Conservation (phyloP, 371 early-diverging fungal genomes). For the Mortierella sp. region DNA sequence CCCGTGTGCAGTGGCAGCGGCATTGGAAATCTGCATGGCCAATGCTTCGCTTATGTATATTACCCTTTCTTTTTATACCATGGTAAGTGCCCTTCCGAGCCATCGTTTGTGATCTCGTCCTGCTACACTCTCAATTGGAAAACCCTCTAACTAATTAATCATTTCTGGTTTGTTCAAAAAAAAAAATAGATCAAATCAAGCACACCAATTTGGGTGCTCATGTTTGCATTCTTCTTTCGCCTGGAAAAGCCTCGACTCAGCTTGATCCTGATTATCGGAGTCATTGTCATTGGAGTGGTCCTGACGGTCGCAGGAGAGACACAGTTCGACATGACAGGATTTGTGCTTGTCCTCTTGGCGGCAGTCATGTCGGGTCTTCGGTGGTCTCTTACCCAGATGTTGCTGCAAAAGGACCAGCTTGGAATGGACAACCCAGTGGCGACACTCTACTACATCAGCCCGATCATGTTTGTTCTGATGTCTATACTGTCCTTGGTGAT, state of each 20-base stretch:
- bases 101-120: neutral
- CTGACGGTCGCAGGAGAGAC: constrained; percentile 88
- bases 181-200: constrained; percentile 87
- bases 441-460: constrained; percentile 80
- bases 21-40: constrained; percentile 90
- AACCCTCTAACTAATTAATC: neutral
- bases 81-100: constrained; percentile 60
- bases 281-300: constrained; percentile 87
- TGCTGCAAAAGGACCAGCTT: constrained; percentile 75
- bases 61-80: constrained; percentile 94
- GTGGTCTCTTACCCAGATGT: constrained; percentile 89
- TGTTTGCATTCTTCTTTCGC: constrained; percentile 91
- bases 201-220: constrained; percentile 88
- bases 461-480: constrained; percentile 81
- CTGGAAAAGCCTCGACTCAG: constrained; percentile 80
- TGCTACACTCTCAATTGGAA: too few relatives aligned
- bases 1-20: constrained; percentile 92
- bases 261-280: constrained; percentile 78
- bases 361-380: constrained; percentile 85
- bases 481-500: constrained; percentile 64
- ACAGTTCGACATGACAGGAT: constrained; percentile 81
- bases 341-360: constrained; percentile 76
- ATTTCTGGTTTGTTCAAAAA: neutral
- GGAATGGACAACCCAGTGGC: constrained; percentile 89
- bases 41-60: constrained; percentile 87